Conservation (phyloP, 441 rosid genomes). For the Melastoma candidum region DNA sequence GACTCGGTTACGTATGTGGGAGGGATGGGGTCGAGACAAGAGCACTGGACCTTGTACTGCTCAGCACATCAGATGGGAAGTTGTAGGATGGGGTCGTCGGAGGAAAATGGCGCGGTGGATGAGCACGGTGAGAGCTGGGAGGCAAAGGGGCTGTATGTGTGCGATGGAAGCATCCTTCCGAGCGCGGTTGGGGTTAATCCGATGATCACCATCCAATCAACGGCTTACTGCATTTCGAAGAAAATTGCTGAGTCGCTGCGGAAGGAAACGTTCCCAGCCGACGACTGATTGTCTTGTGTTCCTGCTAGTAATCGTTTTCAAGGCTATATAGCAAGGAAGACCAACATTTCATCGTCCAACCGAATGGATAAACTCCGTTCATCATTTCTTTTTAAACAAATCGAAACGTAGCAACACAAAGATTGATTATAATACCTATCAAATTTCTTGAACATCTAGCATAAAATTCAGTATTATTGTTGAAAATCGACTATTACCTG, state of each 20-base stretch:
- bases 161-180: constrained; percentile 78
- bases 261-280: too few relatives aligned
- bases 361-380: too few relatives aligned
- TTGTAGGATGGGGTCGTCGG: constrained; percentile 63
- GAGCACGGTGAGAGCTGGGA: constrained; percentile 90
- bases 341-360: too few relatives aligned
- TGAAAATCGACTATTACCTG: too few relatives aligned
- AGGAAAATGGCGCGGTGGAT: constrained; percentile 68
- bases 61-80: constrained; percentile 99
- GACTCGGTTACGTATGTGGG: constrained; percentile 31
- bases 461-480: too few relatives aligned
- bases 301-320: too few relatives aligned
- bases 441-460: too few relatives aligned
- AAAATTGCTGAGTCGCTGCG: constrained; percentile 34
- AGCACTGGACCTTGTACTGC: constrained; percentile 42
- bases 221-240: constrained; percentile 67
- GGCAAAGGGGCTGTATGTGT: constrained; percentile 75
- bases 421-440: too few relatives aligned
- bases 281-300: too few relatives aligned
- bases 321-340: too few relatives aligned
- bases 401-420: too few relatives aligned
- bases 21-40: constrained; percentile 29
- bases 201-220: constrained; percentile 81
- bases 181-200: constrained; percentile 89
- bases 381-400: too few relatives aligned